Base-by-base conservation (phyloP, 108 stramenopile species). In the Cyclostephanos invisitatus region DNA sequence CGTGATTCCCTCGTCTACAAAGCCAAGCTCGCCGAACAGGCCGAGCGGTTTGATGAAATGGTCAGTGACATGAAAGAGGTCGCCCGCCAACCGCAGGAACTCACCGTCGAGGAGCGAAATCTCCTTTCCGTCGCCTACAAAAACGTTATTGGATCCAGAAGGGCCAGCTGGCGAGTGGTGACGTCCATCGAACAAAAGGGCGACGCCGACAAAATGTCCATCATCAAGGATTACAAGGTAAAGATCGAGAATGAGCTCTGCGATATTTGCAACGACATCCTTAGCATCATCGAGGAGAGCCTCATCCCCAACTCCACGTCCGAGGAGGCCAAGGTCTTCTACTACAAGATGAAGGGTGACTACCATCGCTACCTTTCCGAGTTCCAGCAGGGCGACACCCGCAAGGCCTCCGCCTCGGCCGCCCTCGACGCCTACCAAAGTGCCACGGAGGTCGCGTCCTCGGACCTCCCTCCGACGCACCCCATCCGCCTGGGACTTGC, bases 341-440 rank as follows among this genome's bases (percentile, higher is more conserved):
- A 94, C 87, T 99, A 98, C 96, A 98, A 98, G 94, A 98, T 96
- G 89, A 98, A 98, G 95, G 99, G 98, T 21, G 99, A 99, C 81
- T 99, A 99, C 92, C 97, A 99, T 89, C 97, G 99, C 73, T 99
- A 98, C 84, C 84, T 98, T 50, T 96, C 96, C 55, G 96, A 97
- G 82, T 97, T 97, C 86, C 92, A 97, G 76, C 75, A 81, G 54
- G 92, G 86, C 25, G 94, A 95, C 24, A 77, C 78, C 46, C 94
- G 97, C 68, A 95, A 95, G 87, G 89, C 88, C 60, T 92, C 90
- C 54, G 96, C 98, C 55, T 87, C 89, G 27, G 83, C 95, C 15
- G 99, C 99, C 48, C 86, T 99, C 37, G 97, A 98, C 69, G 95
- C 99, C 61, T 98, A 98, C 93, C 94, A 98, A 82, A 89, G 88